Conservation (phyloP, 179 eudicot species). For the Gypsophila paniculata region DNA sequence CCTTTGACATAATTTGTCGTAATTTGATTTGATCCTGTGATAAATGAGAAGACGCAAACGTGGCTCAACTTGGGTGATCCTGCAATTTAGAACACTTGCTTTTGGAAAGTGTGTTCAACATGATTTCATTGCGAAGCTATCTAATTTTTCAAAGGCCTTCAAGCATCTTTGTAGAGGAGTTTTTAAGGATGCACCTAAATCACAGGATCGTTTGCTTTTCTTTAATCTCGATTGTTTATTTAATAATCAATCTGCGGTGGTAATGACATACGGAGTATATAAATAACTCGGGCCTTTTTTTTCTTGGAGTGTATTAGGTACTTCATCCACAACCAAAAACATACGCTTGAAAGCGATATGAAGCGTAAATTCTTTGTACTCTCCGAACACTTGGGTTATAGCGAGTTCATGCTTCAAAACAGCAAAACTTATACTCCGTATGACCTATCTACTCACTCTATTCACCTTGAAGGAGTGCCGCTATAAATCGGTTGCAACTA, state of each 20-base stretch:
- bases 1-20: too few relatives aligned
- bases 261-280: background rate
- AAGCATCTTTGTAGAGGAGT: slow-evolving; percentile 8
- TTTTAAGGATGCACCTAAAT: background rate
- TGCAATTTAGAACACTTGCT: background rate
- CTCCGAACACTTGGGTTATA: background rate
- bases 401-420: too few relatives aligned
- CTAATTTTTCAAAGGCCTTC: slow-evolving; percentile 24
- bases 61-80: background rate
- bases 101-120: background rate
- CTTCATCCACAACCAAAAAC: background rate
- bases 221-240: slow-evolving; percentile 8
- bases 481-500: too few relatives aligned
- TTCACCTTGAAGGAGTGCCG: too few relatives aligned
- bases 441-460: too few relatives aligned
- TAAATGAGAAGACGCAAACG: too few relatives aligned
- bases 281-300: background rate
- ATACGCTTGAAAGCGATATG: background rate
- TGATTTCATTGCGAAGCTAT: slow-evolving; percentile 3
- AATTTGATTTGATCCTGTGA: too few relatives aligned
- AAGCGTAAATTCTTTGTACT: background rate
- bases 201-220: background rate
- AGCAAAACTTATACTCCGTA: too few relatives aligned
- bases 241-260: background rate
- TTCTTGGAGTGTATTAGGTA: background rate